Conservation (phyloP, 1,284 basidiomycete species). For the Cutaneotrichosporon arboriforme region DNA sequence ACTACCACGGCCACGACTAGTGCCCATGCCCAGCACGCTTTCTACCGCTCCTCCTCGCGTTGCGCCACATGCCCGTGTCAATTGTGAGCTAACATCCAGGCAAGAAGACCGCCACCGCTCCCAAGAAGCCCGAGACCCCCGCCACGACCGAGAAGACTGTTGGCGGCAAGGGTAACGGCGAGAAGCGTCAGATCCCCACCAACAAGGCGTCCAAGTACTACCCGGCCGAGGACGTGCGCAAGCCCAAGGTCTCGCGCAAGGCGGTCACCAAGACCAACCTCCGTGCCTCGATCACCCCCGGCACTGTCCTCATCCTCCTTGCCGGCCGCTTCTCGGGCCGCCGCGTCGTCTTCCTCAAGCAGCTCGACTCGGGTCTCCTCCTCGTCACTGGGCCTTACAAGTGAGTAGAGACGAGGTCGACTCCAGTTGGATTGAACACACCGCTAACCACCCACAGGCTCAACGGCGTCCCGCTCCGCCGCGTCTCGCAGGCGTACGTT, state of each 20-base stretch:
- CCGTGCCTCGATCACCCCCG: constrained; percentile 85
- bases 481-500: constrained; percentile 99
- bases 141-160: constrained; percentile 71
- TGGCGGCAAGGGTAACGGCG: constrained; percentile 86
- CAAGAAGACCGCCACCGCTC: constrained; percentile 68
- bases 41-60: too few species aligned
- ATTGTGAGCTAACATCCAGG: constrained; percentile 43
- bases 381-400: constrained; percentile 98
- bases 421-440: too few species aligned
- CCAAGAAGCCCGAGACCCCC: constrained; percentile 54
- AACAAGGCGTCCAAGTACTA: constrained; percentile 90
- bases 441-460: constrained; percentile 52
- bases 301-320: constrained; percentile 92
- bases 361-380: constrained; percentile 85
- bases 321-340: constrained; percentile 98
- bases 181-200: constrained; percentile 75
- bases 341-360: constrained; percentile 97
- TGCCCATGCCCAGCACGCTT: too few species aligned
- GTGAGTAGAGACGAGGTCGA: constrained; percentile 34
- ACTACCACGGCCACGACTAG: too few species aligned
- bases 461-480: constrained; percentile 96
- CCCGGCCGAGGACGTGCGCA: constrained; percentile 88
- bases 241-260: constrained; percentile 90
- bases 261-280: constrained; percentile 63
- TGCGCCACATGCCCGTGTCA: too few species aligned